Conservation (phyloP, 441 rosid species). For the Corymbia calophylla region DNA sequence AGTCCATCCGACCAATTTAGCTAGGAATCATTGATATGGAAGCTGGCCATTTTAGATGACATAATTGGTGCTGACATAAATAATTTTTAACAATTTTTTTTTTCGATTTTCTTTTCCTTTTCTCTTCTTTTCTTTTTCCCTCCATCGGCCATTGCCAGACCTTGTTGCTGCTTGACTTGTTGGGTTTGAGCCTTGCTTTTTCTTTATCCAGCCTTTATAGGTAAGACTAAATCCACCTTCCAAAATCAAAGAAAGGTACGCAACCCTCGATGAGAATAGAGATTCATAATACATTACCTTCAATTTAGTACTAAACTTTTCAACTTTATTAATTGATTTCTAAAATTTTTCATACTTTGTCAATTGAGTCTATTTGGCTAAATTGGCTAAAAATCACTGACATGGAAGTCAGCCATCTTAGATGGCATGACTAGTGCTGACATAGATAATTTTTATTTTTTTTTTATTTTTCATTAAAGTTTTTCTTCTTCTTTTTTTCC, state of each 20-base stretch:
- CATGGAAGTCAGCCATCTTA: not conserved
- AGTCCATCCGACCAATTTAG: not conserved
- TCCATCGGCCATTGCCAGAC: not conserved
- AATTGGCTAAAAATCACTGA: not conserved
- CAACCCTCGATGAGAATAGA: not conserved
- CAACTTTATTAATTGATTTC: too few species aligned
- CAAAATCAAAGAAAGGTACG: not conserved
- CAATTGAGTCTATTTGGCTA: not conserved
- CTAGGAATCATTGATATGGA: not conserved
- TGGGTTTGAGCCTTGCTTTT: not conserved
- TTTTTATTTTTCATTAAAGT: too few species aligned
- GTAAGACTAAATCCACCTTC: not conserved
- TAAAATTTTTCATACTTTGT: fast-evolving
- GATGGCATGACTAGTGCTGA: fast-evolving
- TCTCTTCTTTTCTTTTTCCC: not conserved
- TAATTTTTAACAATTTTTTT: too few species aligned
- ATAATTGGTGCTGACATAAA: fast-evolving
- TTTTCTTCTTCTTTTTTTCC: too few species aligned
- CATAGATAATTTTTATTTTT: fast-evolving
- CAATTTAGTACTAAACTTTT: too few species aligned
- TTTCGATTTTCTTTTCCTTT: too few species aligned
- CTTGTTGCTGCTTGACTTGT: not conserved
- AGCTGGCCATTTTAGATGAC: too few species aligned
- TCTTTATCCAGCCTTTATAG: not conserved
- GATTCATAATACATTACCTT: not conserved